Evolutionary conservation across 257 asterid species (phyloP), one percentile per base, ranked within the genome.

Genomic region (Osmanthus fragrans): DNA sequence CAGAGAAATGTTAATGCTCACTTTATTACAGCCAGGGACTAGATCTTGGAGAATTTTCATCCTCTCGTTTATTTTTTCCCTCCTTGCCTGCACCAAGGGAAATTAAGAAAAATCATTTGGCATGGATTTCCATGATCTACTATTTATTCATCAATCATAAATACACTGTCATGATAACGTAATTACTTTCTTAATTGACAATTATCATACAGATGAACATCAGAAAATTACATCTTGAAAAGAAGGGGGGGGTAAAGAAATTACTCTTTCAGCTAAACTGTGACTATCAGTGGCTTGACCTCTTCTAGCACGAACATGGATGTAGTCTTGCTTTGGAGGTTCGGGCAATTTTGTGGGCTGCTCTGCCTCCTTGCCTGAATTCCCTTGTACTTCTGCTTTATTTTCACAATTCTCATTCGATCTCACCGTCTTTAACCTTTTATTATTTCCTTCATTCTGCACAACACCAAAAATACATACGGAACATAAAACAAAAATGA

Each of bases 261-360:
- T 88, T 89, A 88, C 94, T 76, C 92, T 79, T 85, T 89, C 94
- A 32, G 94, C 94, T 82, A 90, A 85, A 84, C 94, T 88, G 91
- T 88, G 92, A 75, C 90, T 90, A 76, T 90, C 94, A 45, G 94
- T 90, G 39, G 94, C 94, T 85, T 90, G 94, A 72, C 94, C 94
- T 73, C 94, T 80, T 82, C 94, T 88, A 23, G 94, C 94, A 67
- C 94, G 87, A 19, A 90, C 94, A 36, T 90, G 94, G 51, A 90
- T 88, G 82, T 82, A 90, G 80, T 90, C 94, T 79, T 87, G 93
- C 81, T 86, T 90, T 15, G 91, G 83, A 15, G 80, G 85, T 29
- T 90, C 91, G 25, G 83, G 83, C 45, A 82, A 71, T 76, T 89
- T 89, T 40, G 79, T 82, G 23, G 86, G 56, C 77, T 82, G 71